Conservation (phyloP, 139 green algal species). For the Volvox africanus region DNA sequence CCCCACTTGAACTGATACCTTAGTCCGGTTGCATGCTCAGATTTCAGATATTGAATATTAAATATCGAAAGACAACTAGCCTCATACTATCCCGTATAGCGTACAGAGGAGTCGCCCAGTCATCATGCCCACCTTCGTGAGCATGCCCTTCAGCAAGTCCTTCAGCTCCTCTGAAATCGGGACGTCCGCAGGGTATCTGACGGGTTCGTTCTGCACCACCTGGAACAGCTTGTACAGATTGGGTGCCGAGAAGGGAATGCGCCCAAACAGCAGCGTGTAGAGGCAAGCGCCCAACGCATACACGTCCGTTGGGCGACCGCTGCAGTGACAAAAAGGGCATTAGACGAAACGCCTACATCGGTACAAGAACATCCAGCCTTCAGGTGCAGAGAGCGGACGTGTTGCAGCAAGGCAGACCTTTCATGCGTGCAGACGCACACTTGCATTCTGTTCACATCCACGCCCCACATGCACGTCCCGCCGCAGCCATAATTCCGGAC, state of each 20-base stretch:
- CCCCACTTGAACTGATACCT: too few relatives aligned
- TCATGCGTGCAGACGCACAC: too few relatives aligned
- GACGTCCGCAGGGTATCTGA: slow-evolving; percentile 75
- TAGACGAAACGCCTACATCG: too few relatives aligned
- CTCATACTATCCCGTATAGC: background rate
- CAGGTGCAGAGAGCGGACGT: too few relatives aligned
- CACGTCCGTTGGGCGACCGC: slow-evolving; percentile 82
- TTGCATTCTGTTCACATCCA: too few relatives aligned
- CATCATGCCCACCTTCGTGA: slow-evolving; percentile 72
- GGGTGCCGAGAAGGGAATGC: slow-evolving; percentile 84
- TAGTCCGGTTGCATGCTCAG: too few relatives aligned
- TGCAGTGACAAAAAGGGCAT: background rate
- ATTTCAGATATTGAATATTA: too few relatives aligned
- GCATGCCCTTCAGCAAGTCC: slow-evolving; percentile 78
- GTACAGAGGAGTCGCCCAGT: background rate
- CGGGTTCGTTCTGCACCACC: slow-evolving; percentile 80
- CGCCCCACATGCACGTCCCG: too few relatives aligned
- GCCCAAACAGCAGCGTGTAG: slow-evolving; percentile 85
- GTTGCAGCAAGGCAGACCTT: too few relatives aligned
- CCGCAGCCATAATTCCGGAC: background rate
- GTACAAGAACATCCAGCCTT: too few relatives aligned
- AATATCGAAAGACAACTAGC: too few relatives aligned
- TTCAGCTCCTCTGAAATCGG: slow-evolving; percentile 67
- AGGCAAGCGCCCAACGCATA: slow-evolving; percentile 89
- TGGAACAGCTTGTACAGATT: slow-evolving; percentile 85